phyloP scores from a whole-genome alignment of 73 alveolate genomes.

The Paramecium octaurelia region DNA sequence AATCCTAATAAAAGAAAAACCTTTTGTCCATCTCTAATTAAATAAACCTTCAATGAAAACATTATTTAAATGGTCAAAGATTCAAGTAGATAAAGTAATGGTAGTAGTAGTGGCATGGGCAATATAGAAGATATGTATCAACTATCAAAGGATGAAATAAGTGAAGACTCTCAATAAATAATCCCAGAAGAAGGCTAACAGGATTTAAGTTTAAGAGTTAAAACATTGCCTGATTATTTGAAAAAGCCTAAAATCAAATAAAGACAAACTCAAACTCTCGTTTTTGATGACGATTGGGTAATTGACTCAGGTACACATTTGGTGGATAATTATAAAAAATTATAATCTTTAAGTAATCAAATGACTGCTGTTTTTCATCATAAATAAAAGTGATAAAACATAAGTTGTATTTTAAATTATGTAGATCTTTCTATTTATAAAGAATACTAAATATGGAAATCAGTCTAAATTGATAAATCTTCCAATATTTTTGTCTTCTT shows the following conservation, averaged over 20 bases:
- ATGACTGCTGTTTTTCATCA: neutral
- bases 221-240: neutral
- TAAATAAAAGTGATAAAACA: neutral
- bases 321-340: neutral
- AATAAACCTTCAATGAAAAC: neutral
- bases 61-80: neutral
- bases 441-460: too few species aligned
- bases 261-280: neutral
- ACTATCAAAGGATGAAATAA: neutral
- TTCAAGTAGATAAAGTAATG: neutral
- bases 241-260: neutral
- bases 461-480: too few species aligned
- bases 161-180: neutral
- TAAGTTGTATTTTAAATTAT: neutral
- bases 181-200: neutral
- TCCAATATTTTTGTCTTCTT: too few species aligned
- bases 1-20: neutral
- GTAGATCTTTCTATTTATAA: too few species aligned
- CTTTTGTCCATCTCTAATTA: neutral
- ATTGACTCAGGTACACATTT: neutral
- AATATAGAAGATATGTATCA: neutral
- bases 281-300: neutral
- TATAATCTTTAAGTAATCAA: neutral
- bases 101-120: neutral
- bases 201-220: neutral